These are phyloP conservation scores for Colletotrichum liaoningense DNA, from an alignment of 2,329 filamentous ascomycete species.

Conservation along the genomic window DNA sequence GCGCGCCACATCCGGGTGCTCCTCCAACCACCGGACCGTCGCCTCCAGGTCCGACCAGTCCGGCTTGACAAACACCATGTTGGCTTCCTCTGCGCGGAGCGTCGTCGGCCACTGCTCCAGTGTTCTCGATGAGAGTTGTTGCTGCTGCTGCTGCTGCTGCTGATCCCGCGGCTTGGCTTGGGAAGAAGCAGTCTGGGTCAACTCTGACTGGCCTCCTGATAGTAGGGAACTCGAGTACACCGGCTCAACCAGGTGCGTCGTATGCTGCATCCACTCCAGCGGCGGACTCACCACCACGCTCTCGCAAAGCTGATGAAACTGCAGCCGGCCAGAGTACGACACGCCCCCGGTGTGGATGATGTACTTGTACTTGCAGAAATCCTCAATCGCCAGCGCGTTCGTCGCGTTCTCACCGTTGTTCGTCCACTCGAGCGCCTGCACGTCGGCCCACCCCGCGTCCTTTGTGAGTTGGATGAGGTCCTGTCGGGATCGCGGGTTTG, in stretches of 20 bases:
- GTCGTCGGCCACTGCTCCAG: slow-evolving; percentile 51
- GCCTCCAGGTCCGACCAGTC: slow-evolving; percentile 64
- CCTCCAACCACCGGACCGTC: slow-evolving; percentile 57
- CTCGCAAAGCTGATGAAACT: slow-evolving; percentile 62
- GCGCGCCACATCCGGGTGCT: slow-evolving; percentile 54
- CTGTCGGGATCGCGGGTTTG: slow-evolving; percentile 52
- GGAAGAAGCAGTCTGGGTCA: too few relatives aligned
- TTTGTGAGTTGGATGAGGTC: slow-evolving; percentile 50
- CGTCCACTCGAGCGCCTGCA: slow-evolving; percentile 53
- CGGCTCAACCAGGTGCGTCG: slow-evolving; percentile 59
- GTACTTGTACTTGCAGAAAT: slow-evolving; percentile 64
- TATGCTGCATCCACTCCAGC: slow-evolving; percentile 61
- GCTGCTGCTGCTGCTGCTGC: not conserved
- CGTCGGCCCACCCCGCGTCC: slow-evolving; percentile 59
- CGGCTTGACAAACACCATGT: slow-evolving; percentile 61
- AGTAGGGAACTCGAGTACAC: slow-evolving; percentile 51
- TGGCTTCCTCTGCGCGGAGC: slow-evolving; percentile 51
- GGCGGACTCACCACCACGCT: slow-evolving; percentile 61
- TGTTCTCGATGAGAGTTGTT: not conserved
- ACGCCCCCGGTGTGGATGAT: slow-evolving; percentile 65
- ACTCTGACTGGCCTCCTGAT: not conserved
- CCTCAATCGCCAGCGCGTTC: slow-evolving; percentile 60
- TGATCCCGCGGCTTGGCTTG: not conserved
- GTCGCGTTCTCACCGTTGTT: slow-evolving; percentile 45
- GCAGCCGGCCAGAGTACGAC: slow-evolving; percentile 64